Base-by-base conservation (phyloP, 2,329 filamentous ascomycete species). In the Cladosporium sphaerospermum region DNA sequence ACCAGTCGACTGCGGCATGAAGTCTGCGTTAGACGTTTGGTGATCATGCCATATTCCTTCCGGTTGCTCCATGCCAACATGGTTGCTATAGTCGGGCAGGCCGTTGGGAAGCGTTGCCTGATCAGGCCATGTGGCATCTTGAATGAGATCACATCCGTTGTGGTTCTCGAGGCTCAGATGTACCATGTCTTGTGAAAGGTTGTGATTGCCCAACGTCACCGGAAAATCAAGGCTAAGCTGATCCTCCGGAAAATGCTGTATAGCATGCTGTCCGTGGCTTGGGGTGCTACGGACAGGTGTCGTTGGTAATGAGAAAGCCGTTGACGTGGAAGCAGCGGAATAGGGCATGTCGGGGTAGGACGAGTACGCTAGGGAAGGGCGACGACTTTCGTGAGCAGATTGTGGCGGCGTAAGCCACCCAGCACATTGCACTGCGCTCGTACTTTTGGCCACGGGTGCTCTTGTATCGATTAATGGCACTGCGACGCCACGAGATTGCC, bases 381-480 rank as follows among this genome's bases (percentile, higher is more conserved):
- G 52, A 43, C 63, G 58, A 13, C 62, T 63, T n/a, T 65, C 62
- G 36, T 60, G 53, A 11, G 58, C 58, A 16, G 64, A 62, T 19
- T 61, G 61, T 9, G 63, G 62, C 10, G 64, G 63, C 36, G 64
- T 66, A 5, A 61, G 58, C 58, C 55, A 63, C 16, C 59, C 58
- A 18, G 43, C 54, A 53, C 57, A 59, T 3, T 48, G 40, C 10
- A 58, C 34, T 10, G 58, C 54, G 13, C 53, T 49, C 8, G 54
- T 39, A 44, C 52, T 36, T 42, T 58, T 56, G 37, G 49, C 31
- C 36, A 53, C 41, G 10, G 54, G 28, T n/a, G 54, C 54, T 16
- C 54, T 52, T 10, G 63, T 65, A 43, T 65, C 61, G 42, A 65
- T 61, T 9, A 48, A 59, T 10, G 61, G 60, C 14, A 64, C 52